Evolutionary conservation across 1,284 basidiomycete genomes (phyloP).

Genomic region (Sparassis latifolia): DNA sequence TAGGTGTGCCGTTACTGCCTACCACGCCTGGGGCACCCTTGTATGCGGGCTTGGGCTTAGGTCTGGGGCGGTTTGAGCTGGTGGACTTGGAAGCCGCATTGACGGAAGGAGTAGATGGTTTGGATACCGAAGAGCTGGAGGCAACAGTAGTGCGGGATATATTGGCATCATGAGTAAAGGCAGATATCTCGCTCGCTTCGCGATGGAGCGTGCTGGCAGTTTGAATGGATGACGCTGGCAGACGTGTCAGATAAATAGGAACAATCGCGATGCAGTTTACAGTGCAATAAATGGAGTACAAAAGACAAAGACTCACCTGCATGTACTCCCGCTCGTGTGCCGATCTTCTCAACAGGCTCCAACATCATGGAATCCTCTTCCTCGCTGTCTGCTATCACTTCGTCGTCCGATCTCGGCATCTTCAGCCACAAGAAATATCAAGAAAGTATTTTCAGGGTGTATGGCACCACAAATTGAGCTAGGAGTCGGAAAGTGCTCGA

Average conservation of each 20-base stretch:
- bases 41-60: conserved; percentile 17
- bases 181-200: conserved; percentile 9
- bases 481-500: too few species aligned
- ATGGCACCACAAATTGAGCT: too few species aligned
- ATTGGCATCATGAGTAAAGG: conserved; percentile 2
- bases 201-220: conserved; percentile 6
- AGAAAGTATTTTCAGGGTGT: too few species aligned
- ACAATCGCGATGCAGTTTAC: too few species aligned
- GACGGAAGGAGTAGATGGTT: background rate
- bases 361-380: conserved; percentile 15
- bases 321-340: too few species aligned
- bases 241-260: too few species aligned
- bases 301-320: too few species aligned
- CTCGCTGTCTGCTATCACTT: conserved; percentile 22
- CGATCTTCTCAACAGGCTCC: background rate
- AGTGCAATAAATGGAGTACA: too few species aligned
- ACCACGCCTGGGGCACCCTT: conserved; percentile 6
- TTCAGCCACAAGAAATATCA: too few species aligned
- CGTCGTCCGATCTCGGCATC: conserved; percentile 6
- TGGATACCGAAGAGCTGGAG: conserved; percentile 8
- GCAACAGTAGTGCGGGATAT: conserved; percentile 4
- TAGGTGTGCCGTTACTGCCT: conserved; percentile 2
- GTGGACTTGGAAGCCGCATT: conserved; percentile 3
- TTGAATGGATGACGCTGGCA: conserved; percentile 10
- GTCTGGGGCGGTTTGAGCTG: conserved; percentile 7